A percentile compares a stretch with the other conserved stretches of the same genome.
Evolutionary conservation across 2,329 filamentous ascomycete genomes (phyloP).

Genomic region (Diplodia corticola): DNA sequence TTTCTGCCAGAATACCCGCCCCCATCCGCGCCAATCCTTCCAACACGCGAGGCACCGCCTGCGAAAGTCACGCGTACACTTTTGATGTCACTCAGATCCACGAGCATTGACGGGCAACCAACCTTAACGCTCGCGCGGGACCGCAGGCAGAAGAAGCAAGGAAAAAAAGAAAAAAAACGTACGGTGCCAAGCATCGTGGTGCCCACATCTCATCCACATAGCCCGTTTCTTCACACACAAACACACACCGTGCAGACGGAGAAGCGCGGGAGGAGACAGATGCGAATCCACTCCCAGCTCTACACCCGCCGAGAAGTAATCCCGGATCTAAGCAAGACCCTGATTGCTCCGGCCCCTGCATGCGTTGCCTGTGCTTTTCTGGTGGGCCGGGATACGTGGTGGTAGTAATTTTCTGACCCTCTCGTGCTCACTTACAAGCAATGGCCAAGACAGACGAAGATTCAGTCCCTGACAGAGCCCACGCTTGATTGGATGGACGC

Average conservation of each 20-base stretch:
- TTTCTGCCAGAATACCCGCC: neutral
- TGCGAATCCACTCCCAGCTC: neutral
- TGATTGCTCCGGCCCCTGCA: constrained; percentile 9
- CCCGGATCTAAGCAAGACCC: constrained; percentile 7
- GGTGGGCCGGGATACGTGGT: neutral
- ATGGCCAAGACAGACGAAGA: neutral
- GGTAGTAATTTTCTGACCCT: neutral
- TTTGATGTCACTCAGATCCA: neutral
- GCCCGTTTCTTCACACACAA: neutral
- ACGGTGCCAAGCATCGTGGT: neutral
- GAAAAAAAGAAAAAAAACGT: neutral
- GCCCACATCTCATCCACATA: neutral
- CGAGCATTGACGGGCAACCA: neutral
- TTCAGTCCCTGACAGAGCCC: neutral
- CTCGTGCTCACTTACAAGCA: neutral
- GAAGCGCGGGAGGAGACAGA: neutral
- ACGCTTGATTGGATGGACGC: neutral
- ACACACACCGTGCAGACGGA: neutral
- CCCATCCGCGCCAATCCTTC: neutral
- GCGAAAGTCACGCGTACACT: constrained; percentile 7
- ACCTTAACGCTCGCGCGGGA: neutral
- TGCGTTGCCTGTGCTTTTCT: neutral
- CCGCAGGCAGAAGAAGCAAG: neutral
- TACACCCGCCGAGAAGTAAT: neutral
- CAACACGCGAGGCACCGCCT: neutral